phyloP scores from a whole-genome alignment of 495 filamentous ascomycete genomes.

The Letharia lupina region DNA sequence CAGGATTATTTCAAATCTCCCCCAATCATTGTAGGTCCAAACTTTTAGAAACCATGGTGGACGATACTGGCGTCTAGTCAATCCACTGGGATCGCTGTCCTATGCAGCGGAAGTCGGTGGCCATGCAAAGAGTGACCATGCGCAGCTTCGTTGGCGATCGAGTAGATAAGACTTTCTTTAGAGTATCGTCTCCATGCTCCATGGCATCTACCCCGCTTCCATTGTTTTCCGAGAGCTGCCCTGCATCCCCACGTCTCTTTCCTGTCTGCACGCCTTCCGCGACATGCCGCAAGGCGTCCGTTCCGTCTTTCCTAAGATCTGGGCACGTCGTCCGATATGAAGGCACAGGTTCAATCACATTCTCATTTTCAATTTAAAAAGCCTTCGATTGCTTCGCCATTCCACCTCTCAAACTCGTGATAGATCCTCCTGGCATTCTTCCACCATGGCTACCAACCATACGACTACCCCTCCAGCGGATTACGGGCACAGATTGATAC shows the following conservation, averaged over 20 bases:
- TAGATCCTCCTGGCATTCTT: background rate
- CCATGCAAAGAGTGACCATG: too few species aligned
- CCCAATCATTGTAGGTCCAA: too few species aligned
- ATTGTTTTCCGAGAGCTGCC: background rate
- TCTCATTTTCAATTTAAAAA: background rate
- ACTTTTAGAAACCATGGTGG: too few species aligned
- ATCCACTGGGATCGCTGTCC: too few species aligned
- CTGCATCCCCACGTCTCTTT: background rate
- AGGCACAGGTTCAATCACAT: background rate
- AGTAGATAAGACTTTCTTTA: too few species aligned
- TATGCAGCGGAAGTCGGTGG: too few species aligned
- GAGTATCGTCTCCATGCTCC: too few species aligned
- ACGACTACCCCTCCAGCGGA: background rate
- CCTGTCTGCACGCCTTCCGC: background rate
- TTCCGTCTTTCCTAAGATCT: too few species aligned
- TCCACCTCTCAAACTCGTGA: background rate
- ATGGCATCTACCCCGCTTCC: background rate
- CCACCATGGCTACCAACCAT: background rate
- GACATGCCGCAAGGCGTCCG: background rate
- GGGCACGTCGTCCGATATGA: background rate
- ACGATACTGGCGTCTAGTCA: too few species aligned
- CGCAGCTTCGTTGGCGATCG: too few species aligned
- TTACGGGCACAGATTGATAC: slow-evolving; percentile 16
- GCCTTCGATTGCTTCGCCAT: background rate
- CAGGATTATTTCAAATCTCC: too few species aligned